A percentile compares a stretch with the other conserved stretches of the same genome.
These are phyloP conservation scores for Paramecium sonneborni DNA, from an alignment of 73 alveolate genomes.

Conservation along the genomic window DNA sequence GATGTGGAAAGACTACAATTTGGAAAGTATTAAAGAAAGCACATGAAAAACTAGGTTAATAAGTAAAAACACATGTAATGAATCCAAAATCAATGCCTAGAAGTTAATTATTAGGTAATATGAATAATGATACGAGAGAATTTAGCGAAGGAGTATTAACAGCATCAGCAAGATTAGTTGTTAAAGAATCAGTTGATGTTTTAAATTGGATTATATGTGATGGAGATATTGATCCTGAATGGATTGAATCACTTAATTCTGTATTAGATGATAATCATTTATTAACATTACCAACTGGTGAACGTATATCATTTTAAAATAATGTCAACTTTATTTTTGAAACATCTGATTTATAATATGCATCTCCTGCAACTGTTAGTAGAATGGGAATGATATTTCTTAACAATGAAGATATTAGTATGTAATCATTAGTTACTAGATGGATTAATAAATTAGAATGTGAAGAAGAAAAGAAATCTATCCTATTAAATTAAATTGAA, in stretches of 20 bases:
- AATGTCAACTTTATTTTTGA: constrained; percentile 99
- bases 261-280: constrained; percentile 99
- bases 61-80: constrained; percentile 92
- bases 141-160: constrained; percentile 99
- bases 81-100: constrained; percentile 99
- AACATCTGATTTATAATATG: constrained; percentile 96
- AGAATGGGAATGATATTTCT: constrained; percentile 99
- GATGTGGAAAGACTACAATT: constrained; percentile 99
- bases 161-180: constrained; percentile 98
- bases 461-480: constrained; percentile 39
- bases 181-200: constrained; percentile 96
- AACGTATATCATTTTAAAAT: constrained; percentile 97
- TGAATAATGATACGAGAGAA: constrained; percentile 99
- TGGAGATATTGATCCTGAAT: constrained; percentile 99
- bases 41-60: constrained; percentile 93
- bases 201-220: constrained; percentile 99
- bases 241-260: constrained; percentile 99
- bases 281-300: constrained; percentile 99
- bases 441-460: constrained; percentile 93
- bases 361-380: constrained; percentile 99
- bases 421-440: constrained; percentile 88
- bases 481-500: constrained; percentile 9
- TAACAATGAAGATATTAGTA: constrained; percentile 99
- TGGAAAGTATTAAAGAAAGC: constrained; percentile 99
- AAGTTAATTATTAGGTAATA: constrained; percentile 97